phyloP scores from a whole-genome alignment of 2,329 filamentous ascomycete genomes.

The Septoria petroselini region DNA sequence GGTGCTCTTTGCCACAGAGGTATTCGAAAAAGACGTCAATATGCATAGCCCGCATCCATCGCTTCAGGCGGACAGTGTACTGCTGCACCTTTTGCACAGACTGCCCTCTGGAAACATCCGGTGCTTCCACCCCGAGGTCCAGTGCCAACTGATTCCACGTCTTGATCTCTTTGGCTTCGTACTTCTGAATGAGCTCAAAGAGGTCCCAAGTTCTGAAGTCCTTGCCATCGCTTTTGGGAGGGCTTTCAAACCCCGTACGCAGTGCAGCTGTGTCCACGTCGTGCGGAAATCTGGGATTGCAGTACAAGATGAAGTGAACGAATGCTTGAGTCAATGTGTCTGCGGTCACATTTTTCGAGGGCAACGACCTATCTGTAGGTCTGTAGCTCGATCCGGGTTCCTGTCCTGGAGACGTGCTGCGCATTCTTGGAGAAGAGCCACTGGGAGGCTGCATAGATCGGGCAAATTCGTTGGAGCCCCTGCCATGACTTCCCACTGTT shows the following conservation, averaged over 20 bases:
- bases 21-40: conserved; percentile 94
- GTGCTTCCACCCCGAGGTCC: conserved; percentile 82
- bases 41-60: conserved; percentile 97
- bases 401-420: conserved; percentile 20
- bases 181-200: conserved; percentile 72
- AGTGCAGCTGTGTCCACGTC: conserved; percentile 68
- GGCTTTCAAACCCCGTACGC: conserved; percentile 70
- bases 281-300: conserved; percentile 76
- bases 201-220: conserved; percentile 74
- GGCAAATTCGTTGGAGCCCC: conserved; percentile 18
- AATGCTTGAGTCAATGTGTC: conserved; percentile 78
- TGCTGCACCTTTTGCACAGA: conserved; percentile 93
- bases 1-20: conserved; percentile 70
- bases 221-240: conserved; percentile 84
- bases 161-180: conserved; percentile 80
- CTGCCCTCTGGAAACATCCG: conserved; percentile 69
- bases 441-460: conserved; percentile 29
- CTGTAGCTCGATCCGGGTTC: conserved; percentile 27
- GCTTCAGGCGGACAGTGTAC: conserved; percentile 86
- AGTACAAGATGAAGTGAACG: conserved; percentile 80
- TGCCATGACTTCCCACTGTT: conserved; percentile 11
- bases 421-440: conserved; percentile 24
- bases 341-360: conserved; percentile 64
- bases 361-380: conserved; percentile 56
- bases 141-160: conserved; percentile 88